Conservation (phyloP, 2,329 filamentous ascomycete genomes). For the Tricladium varicosporioides region DNA sequence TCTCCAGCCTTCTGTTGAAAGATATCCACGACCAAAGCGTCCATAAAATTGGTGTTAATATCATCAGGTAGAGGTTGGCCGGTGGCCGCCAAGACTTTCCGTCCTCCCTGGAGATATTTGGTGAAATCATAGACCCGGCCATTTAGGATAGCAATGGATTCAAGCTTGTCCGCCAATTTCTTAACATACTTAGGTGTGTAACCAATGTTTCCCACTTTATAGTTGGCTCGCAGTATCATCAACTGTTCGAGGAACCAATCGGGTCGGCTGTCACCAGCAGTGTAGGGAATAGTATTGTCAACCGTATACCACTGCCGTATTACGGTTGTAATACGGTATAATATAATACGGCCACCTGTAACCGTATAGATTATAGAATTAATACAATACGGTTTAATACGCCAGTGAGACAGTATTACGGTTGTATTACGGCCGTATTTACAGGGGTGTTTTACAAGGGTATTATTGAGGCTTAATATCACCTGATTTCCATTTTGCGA, state of each 20-base stretch:
- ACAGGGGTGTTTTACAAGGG: too few relatives aligned
- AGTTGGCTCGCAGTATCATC: slow-evolving; percentile 71
- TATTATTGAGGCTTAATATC: too few relatives aligned
- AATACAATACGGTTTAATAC: too few relatives aligned
- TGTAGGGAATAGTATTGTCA: too few relatives aligned
- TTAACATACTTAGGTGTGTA: slow-evolving; percentile 77
- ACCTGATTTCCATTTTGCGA: too few relatives aligned
- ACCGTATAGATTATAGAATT: too few relatives aligned
- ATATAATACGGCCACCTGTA: too few relatives aligned
- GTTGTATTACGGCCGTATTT: too few relatives aligned
- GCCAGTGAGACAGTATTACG: too few relatives aligned
- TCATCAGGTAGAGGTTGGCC: slow-evolving; percentile 43
- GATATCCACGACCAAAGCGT: slow-evolving; percentile 66
- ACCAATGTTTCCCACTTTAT: slow-evolving; percentile 83
- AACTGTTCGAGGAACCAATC: slow-evolving; percentile 95
- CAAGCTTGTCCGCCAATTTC: slow-evolving; percentile 60
- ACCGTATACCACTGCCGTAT: too few relatives aligned
- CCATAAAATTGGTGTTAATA: slow-evolving; percentile 76
- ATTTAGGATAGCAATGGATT: slow-evolving; percentile 76
- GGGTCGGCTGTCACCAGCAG: slow-evolving; percentile 74
- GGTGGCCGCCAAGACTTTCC: slow-evolving; percentile 55
- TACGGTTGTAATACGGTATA: too few relatives aligned
- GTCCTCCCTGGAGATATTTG: slow-evolving; percentile 74
- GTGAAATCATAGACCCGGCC: slow-evolving; percentile 86
- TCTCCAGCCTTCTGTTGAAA: slow-evolving; percentile 74